Conservation (phyloP, 2,329 filamentous ascomycete genomes). For the Triangularia verruculosa region DNA sequence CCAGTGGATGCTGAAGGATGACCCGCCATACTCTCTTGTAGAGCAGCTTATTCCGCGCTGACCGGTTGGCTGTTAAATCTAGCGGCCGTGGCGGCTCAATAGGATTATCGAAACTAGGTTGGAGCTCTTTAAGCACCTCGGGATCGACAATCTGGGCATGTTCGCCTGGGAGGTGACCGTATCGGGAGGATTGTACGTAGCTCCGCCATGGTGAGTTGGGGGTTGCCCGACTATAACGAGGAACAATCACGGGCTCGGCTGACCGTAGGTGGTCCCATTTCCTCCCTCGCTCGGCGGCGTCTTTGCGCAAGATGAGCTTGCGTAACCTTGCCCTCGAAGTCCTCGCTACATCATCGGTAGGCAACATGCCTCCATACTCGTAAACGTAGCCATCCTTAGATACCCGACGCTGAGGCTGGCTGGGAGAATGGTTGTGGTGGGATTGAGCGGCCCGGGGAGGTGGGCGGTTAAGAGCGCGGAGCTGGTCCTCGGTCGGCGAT, state of each 20-base stretch:
- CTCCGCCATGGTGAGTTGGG: conserved; percentile 49
- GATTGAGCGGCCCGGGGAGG: conserved; percentile 40
- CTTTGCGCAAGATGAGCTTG: conserved; percentile 45
- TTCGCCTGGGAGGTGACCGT: conserved; percentile 47
- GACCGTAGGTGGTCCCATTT: conserved; percentile 60
- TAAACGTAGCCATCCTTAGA: conserved; percentile 49
- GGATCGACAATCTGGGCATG: conserved; percentile 47
- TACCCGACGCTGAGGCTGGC: conserved; percentile 40
- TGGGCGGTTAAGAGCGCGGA: conserved; percentile 37
- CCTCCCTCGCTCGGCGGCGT: conserved; percentile 47
- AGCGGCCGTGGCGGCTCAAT: conserved; percentile 34
- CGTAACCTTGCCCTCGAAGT: conserved; percentile 39
- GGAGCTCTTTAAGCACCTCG: conserved; percentile 42
- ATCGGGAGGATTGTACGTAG: conserved; percentile 53
- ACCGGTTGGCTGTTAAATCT: conserved; percentile 16
- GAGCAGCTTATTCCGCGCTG: conserved; percentile 44
- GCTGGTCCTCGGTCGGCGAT: conserved; percentile 37
- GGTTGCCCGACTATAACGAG: conserved; percentile 43
- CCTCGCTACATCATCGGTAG: conserved; percentile 28
- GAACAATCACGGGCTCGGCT: conserved; percentile 57
- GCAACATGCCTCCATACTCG: conserved; percentile 38
- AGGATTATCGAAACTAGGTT: conserved; percentile 46
- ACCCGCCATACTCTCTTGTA: conserved; percentile 62
- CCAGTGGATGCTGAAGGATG: conserved; percentile 76
- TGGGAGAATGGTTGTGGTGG: conserved; percentile 43